Percentiles rank a stretch among this genome's conserved stretches.
These are phyloP conservation scores for Hypsizygus marmoreus DNA, from an alignment of 768 basidiomycete species.

Conservation along the genomic window DNA sequence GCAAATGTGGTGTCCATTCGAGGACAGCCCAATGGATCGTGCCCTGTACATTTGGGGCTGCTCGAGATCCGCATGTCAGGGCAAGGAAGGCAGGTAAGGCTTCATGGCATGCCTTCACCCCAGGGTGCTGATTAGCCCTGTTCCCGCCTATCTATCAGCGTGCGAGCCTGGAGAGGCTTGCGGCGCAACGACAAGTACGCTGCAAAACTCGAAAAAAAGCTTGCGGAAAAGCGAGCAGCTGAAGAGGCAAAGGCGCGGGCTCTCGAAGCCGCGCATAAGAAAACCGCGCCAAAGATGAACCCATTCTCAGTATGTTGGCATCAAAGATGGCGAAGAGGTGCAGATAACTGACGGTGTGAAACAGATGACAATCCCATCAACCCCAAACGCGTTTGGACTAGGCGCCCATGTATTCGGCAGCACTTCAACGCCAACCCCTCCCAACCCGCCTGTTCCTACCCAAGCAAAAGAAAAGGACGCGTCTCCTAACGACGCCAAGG, in stretches of 20 bases:
- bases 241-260: conserved; percentile 38
- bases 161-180: conserved; percentile 81
- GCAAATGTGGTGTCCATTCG: conserved; percentile 90
- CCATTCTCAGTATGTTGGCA: conserved; percentile 65
- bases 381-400: conserved; percentile 49
- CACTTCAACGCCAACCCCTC: conserved; percentile 17
- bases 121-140: conserved; percentile 12
- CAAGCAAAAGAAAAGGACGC: conserved; percentile 26
- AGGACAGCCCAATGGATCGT: conserved; percentile 82
- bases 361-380: conserved; percentile 25
- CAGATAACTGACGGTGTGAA: conserved; percentile 19
- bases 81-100: conserved; percentile 75
- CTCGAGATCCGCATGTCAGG: conserved; percentile 67
- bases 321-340: not conserved
- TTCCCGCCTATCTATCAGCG: conserved; percentile 39
- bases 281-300: conserved; percentile 44
- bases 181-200: conserved; percentile 77
- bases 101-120: conserved; percentile 8
- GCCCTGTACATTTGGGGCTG: conserved; percentile 89
- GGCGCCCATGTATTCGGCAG: conserved; percentile 70
- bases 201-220: conserved; percentile 63
- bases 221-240: conserved; percentile 38
- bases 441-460: conserved; percentile 10
- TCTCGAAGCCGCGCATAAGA: conserved; percentile 31
- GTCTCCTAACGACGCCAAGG: conserved; percentile 37